phyloP scores from a whole-genome alignment of 208 protist species.

The Crithidia acanthocephali region DNA sequence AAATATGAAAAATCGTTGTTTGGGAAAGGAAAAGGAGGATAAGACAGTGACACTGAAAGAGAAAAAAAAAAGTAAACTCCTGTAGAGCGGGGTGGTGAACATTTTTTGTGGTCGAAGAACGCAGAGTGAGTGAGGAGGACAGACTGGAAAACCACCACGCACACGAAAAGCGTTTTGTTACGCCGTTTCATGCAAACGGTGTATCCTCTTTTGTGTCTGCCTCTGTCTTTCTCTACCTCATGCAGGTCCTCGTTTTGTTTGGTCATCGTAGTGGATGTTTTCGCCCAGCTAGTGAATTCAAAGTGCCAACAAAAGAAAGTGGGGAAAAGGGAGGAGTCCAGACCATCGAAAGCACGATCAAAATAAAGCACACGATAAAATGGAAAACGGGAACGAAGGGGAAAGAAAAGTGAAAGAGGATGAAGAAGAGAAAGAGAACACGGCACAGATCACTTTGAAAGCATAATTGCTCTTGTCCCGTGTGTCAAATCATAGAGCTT shows the following conservation, averaged over 20 bases:
- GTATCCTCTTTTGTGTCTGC: too few relatives aligned
- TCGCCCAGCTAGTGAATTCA: not conserved
- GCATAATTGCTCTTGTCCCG: not conserved
- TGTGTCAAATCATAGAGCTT: slow-evolving; percentile 3
- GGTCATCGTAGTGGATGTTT: too few relatives aligned
- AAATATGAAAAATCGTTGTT: not conserved
- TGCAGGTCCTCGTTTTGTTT: too few relatives aligned
- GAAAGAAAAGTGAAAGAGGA: not conserved
- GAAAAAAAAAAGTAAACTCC: not conserved
- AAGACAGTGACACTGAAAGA: not conserved
- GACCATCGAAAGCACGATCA: not conserved
- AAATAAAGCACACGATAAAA: not conserved
- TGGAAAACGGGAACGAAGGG: not conserved
- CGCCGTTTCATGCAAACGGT: not conserved
- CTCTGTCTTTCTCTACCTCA: too few relatives aligned
- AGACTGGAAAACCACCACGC: not conserved
- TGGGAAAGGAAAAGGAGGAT: not conserved
- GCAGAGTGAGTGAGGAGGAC: not conserved
- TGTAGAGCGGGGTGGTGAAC: not conserved
- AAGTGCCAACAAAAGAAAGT: not conserved
- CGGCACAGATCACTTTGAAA: not conserved
- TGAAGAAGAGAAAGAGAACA: not conserved
- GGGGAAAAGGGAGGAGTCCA: not conserved
- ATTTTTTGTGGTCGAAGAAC: not conserved
- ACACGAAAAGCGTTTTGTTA: not conserved